Evolutionary conservation across 1,139 yeast species (phyloP).

Genomic region (Candida albicans): DNA sequence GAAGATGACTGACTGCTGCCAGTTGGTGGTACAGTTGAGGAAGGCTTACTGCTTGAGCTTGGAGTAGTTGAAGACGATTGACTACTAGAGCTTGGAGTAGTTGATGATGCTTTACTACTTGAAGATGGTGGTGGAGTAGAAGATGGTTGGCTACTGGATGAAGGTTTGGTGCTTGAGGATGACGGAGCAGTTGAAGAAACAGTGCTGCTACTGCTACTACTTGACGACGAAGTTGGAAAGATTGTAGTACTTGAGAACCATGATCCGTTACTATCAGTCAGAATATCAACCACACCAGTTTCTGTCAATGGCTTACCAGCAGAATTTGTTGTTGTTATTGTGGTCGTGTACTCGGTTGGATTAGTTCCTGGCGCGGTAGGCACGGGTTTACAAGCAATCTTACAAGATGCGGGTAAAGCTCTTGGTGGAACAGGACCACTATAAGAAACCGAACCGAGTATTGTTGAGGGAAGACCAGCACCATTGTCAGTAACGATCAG

Average conservation of each 20-base stretch:
- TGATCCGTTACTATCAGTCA: background rate
- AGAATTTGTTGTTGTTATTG: background rate
- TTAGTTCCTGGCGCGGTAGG: background rate
- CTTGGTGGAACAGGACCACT: constrained; percentile 19
- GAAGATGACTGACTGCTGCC: too few relatives aligned
- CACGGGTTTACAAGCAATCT: background rate
- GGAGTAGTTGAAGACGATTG: too few relatives aligned
- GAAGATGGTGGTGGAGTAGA: too few relatives aligned
- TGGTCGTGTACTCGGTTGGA: background rate
- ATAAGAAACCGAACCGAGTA: constrained; percentile 13
- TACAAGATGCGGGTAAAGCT: background rate
- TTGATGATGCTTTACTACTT: too few relatives aligned
- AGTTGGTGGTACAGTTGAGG: too few relatives aligned
- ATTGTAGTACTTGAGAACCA: background rate
- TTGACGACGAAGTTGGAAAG: background rate
- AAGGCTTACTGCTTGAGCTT: too few relatives aligned
- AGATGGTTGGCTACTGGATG: too few relatives aligned
- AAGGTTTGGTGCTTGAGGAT: too few relatives aligned
- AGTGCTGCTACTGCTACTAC: too few relatives aligned
- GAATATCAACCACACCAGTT: background rate
- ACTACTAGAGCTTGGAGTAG: too few relatives aligned
- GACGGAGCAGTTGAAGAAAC: too few relatives aligned
- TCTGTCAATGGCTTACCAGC: background rate
- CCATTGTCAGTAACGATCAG: constrained; percentile 16
- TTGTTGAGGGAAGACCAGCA: constrained; percentile 8